Conservation (phyloP, 2,329 filamentous ascomycete genomes). For the Venturia nashicola region DNA sequence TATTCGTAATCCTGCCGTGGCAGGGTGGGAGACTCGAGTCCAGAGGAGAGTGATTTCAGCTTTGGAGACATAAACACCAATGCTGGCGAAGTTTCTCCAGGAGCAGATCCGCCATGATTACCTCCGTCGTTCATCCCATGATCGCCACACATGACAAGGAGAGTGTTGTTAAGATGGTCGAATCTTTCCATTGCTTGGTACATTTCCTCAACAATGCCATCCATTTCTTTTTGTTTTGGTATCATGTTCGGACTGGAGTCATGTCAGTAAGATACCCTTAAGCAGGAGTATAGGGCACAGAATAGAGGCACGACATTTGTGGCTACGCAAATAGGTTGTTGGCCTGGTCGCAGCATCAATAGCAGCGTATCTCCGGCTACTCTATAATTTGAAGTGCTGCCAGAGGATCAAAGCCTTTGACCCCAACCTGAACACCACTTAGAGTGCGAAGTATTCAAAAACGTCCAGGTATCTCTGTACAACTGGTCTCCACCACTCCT, state of each 20-base stretch:
- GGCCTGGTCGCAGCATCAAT: neutral
- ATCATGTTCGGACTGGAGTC: slow-evolving; percentile 67
- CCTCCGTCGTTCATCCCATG: slow-evolving; percentile 99
- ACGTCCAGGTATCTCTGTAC: neutral
- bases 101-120: slow-evolving; percentile 88
- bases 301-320: neutral
- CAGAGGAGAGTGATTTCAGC: slow-evolving; percentile 44
- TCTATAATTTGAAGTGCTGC: neutral
- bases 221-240: slow-evolving; percentile 91
- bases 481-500: neutral
- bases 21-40: slow-evolving; percentile 39
- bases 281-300: neutral
- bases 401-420: neutral
- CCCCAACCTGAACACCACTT: neutral
- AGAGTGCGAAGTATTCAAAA: neutral
- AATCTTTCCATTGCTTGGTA: slow-evolving; percentile 63
- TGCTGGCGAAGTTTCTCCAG: slow-evolving; percentile 88
- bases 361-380: neutral
- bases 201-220: slow-evolving; percentile 62
- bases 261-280: neutral
- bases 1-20: slow-evolving; percentile 65
- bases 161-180: slow-evolving; percentile 59
- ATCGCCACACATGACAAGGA: slow-evolving; percentile 82
- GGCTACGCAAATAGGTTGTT: neutral
- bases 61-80: slow-evolving; percentile 85